Evolutionary conservation across 345 rosid species (phyloP).

Genomic region (Microcos paniculata): DNA sequence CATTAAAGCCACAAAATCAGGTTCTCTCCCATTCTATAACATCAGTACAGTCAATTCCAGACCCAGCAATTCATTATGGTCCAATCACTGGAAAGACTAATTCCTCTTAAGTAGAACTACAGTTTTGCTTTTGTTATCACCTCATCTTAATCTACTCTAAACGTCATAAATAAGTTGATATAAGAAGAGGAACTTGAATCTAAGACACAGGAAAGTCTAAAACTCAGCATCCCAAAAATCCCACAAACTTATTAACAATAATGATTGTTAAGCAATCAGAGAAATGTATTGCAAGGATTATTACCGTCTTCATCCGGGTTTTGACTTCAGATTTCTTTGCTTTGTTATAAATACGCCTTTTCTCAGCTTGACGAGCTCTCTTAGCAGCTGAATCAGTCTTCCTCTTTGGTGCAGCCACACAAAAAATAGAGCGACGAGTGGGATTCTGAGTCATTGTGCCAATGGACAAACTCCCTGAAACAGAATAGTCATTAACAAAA

Average conservation of each 20-base stretch:
- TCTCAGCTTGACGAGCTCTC: slow-evolving; percentile 84
- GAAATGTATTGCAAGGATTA: neutral
- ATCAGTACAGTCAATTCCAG: too few relatives aligned
- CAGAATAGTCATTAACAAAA: neutral
- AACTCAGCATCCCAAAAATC: neutral
- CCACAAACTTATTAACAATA: neutral
- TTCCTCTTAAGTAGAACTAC: too few relatives aligned
- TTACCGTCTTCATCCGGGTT: slow-evolving; percentile 97
- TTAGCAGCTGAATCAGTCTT: slow-evolving; percentile 87
- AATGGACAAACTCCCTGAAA: slow-evolving; percentile 49
- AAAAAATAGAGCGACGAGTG: slow-evolving; percentile 51
- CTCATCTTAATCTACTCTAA: too few relatives aligned
- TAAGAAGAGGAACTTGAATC: too few relatives aligned
- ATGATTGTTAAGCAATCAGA: neutral
- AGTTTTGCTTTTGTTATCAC: too few relatives aligned
- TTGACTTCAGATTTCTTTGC: slow-evolving; percentile 81
- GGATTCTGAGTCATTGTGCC: slow-evolving; percentile 39
- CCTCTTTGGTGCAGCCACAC: slow-evolving; percentile 71
- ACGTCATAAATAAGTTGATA: too few relatives aligned
- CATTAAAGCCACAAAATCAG: too few relatives aligned
- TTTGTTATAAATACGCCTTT: slow-evolving; percentile 76
- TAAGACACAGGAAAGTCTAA: neutral
- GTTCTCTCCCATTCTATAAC: too few relatives aligned
- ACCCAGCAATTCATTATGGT: too few relatives aligned
- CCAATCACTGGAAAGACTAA: too few relatives aligned